Conservation (phyloP, 2,329 filamentous ascomycete genomes). For the Penicillium aurantiogriseum region DNA sequence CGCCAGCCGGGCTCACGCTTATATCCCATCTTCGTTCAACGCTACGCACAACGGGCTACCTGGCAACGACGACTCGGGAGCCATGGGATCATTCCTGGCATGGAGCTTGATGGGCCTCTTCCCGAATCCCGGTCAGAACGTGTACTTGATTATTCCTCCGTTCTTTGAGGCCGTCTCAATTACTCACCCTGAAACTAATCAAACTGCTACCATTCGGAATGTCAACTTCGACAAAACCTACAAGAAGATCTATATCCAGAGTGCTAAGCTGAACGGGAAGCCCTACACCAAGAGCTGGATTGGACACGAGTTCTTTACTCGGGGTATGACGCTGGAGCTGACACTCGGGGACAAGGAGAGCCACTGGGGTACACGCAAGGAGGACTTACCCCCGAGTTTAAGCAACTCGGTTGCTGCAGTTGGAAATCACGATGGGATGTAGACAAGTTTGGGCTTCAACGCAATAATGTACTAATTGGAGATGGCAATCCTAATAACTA, state of each 20-base stretch:
- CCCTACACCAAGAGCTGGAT: slow-evolving; percentile 65
- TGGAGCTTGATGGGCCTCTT: slow-evolving; percentile 68
- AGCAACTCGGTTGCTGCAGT: slow-evolving; percentile 15
- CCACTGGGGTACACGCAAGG: slow-evolving; percentile 58
- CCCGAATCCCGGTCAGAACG: slow-evolving; percentile 65
- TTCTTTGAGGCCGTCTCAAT: slow-evolving; percentile 62
- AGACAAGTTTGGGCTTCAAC: not conserved
- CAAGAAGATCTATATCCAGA: slow-evolving; percentile 62
- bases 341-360: slow-evolving; percentile 61
- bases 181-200: slow-evolving; percentile 57
- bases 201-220: slow-evolving; percentile 58
- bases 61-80: slow-evolving; percentile 67
- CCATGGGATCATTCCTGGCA: slow-evolving; percentile 65
- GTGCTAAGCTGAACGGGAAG: slow-evolving; percentile 60
- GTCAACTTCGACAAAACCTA: slow-evolving; percentile 60
- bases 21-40: slow-evolving; percentile 62
- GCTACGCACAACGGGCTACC: slow-evolving; percentile 58
- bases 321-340: slow-evolving; percentile 63
- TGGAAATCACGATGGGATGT: slow-evolving; percentile 3
- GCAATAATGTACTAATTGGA: not conserved
- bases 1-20: slow-evolving; percentile 56
- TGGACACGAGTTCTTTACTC: slow-evolving; percentile 64
- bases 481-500: not conserved
- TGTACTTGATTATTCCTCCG: slow-evolving; percentile 66
- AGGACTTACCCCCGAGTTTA: slow-evolving; percentile 58